Evolutionary conservation across 805 yeast species (phyloP).

Genomic region (Nakazawaea pomicola): DNA sequence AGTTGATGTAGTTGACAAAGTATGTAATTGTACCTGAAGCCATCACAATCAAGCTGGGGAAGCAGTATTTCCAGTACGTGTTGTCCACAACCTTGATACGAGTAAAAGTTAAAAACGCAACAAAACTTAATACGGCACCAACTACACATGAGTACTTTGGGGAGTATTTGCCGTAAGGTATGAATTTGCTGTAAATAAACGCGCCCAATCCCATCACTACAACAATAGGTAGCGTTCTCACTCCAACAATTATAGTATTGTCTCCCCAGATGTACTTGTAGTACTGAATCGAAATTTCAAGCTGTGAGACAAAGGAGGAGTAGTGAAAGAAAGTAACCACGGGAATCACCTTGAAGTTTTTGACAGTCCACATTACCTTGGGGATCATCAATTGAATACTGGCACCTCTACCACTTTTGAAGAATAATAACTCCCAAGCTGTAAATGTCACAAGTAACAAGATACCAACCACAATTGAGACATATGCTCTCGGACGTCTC

Average conservation of each 20-base stretch:
- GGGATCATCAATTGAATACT: slow-evolving; percentile 24
- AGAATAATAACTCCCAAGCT: slow-evolving; percentile 24
- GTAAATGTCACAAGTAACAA: slow-evolving; percentile 23
- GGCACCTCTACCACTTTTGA: slow-evolving; percentile 14
- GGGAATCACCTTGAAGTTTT: slow-evolving; percentile 21
- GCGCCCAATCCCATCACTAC: too few species aligned
- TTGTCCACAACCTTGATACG: neutral
- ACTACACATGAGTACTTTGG: neutral
- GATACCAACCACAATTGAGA: slow-evolving; percentile 35
- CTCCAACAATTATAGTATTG: too few species aligned
- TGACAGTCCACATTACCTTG: slow-evolving; percentile 20
- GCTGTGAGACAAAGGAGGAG: neutral
- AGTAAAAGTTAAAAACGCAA: neutral
- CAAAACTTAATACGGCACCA: neutral
- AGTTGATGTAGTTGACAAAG: slow-evolving; percentile 29
- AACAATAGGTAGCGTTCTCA: too few species aligned
- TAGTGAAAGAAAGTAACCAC: slow-evolving; percentile 7
- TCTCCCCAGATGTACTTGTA: neutral
- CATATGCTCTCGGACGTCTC: slow-evolving; percentile 35
- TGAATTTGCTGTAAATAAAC: too few species aligned
- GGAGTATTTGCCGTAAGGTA: too few species aligned
- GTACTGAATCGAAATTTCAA: neutral
- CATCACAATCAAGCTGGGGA: slow-evolving; percentile 11
- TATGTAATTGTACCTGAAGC: slow-evolving; percentile 26
- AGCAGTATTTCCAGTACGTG: neutral